phyloP scores from a whole-genome alignment of 371 early-diverging fungal genomes.

The Gilbertella persicaria region DNA sequence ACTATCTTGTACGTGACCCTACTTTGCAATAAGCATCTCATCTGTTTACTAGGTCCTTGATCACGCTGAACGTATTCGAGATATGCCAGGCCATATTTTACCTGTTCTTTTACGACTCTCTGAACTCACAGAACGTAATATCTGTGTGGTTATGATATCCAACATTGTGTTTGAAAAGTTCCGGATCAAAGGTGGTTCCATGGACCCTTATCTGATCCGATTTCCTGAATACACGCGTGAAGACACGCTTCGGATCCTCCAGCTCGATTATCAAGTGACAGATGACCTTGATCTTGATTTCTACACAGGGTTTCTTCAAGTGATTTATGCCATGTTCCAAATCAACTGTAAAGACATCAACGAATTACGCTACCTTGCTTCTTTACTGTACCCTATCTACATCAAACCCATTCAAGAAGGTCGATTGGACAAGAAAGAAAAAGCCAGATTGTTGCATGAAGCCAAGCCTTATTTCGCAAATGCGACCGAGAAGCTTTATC shows the following conservation, averaged over 20 bases:
- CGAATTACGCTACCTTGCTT: constrained; percentile 81
- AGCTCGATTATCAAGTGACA: constrained; percentile 60
- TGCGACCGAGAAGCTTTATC: constrained; percentile 78
- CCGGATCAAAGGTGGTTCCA: constrained; percentile 62
- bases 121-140: constrained; percentile 64
- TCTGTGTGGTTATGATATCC: constrained; percentile 74
- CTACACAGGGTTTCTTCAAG: constrained; percentile 65
- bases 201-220: constrained; percentile 65
- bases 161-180: constrained; percentile 82
- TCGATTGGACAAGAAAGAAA: constrained; percentile 64
- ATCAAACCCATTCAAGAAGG: constrained; percentile 76
- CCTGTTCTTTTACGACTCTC: constrained; percentile 70
- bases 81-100: constrained; percentile 66
- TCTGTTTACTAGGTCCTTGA: constrained; percentile 69
- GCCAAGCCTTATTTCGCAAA: constrained; percentile 79
- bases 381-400: constrained; percentile 80
- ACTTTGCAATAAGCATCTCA: too few relatives aligned
- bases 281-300: constrained; percentile 59
- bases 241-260: constrained; percentile 72
- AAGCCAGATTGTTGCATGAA: constrained; percentile 66
- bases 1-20: constrained; percentile 51
- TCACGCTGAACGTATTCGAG: constrained; percentile 79
- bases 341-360: constrained; percentile 80
- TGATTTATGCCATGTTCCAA: constrained; percentile 76
- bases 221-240: constrained; percentile 76